Evolutionary conservation across 257 asterid genomes (phyloP).

Genomic region (Ophiorrhiza pumila): DNA sequence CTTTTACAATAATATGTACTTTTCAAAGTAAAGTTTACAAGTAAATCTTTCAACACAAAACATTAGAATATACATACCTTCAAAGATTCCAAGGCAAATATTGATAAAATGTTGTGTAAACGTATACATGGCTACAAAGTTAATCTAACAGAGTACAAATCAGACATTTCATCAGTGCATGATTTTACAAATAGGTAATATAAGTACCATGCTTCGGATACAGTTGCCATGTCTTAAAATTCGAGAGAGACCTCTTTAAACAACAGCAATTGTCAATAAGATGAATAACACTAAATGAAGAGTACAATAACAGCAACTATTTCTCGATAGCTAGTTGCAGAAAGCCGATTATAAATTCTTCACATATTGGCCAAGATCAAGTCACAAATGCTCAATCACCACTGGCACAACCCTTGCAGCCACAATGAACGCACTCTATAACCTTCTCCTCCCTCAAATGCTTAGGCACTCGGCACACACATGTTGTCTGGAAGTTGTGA

Average conservation of each 20-base stretch:
- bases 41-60: no score
- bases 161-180: no score
- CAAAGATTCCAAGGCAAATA: no score
- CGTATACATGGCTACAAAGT: no score
- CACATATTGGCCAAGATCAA: not conserved
- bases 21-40: no score
- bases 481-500: constrained; percentile 82
- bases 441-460: constrained; percentile 88
- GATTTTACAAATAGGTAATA: not conserved
- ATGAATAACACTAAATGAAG: not conserved
- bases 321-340: not conserved
- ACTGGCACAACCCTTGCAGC: constrained; percentile 85
- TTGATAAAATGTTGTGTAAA: no score
- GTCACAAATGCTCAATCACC: constrained; percentile 51
- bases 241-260: not conserved
- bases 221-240: not conserved
- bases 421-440: constrained; percentile 83
- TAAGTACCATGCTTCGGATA: not conserved
- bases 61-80: no score
- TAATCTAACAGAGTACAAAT: no score
- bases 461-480: constrained; percentile 89
- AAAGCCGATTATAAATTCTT: not conserved
- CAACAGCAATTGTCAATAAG: not conserved
- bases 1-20: no score
- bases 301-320: not conserved